Base-by-base conservation (phyloP, 2,329 filamentous ascomycete genomes). In the Fusarium anthophilum region DNA sequence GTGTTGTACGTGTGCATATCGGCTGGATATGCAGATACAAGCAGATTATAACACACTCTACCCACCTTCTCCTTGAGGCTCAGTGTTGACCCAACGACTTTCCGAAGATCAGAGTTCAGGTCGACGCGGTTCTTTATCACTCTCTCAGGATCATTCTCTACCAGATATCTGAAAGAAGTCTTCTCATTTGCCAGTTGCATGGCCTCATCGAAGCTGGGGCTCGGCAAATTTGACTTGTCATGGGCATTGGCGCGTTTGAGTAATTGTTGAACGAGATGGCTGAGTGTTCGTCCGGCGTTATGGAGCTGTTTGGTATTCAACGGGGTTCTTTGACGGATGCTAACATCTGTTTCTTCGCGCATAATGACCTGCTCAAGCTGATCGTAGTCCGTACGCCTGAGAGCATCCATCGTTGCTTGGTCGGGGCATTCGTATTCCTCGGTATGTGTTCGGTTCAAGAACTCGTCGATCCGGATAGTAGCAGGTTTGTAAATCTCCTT, bases 1-100 rank as follows among this genome's bases (percentile, higher is more conserved):
- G 87, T 87, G 78, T 95, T 95, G 83, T 91, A 94, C 8, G 91
- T 94, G 72, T 90, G 86, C 41, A 93, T 87, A 70, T 89, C 89
- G 1, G 93, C 92, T 1, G 90, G 88, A 24, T 89, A 84, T 5
- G 86, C 80, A 6, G 89, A 90, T 8, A 90, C 83, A 22, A 94
- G 85, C 7, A 96, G 83, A 77, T 94, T 94, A 81, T 91, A 91
- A 80, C 88, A 90, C 59, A 91, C 84, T 44, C 79, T 79, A 45
- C 81, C 82, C 35, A 84, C 77, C 62, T 76, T 81, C 59, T 84
- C 81, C 59, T 80, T 81, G 11, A 81, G 63, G 35, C 59, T 63
- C 11, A 82, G 71, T 4, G 73, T 39, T 8, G 78, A 69, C 20
- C 73, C 63, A 24, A 82, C 63, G 22, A 82, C 72, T n/a, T 76